phyloP scores from a whole-genome alignment of 768 basidiomycete genomes.

The Agaricus blazei region DNA sequence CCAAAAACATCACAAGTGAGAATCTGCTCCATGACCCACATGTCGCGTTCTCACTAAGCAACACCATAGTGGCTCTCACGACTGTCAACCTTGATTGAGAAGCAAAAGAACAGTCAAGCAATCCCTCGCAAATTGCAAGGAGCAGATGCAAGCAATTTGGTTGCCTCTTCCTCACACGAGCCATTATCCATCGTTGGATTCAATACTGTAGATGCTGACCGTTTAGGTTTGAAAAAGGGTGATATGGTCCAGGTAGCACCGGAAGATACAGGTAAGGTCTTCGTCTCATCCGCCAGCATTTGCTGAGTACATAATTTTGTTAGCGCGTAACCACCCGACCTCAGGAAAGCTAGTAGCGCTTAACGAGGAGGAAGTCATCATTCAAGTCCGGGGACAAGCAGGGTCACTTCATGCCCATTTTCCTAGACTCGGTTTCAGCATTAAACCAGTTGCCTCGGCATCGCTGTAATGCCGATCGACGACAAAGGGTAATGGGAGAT shows the following conservation, averaged over 20 bases:
- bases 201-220: constrained; percentile 35
- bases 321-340: constrained; percentile 38
- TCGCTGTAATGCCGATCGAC: constrained; percentile 11
- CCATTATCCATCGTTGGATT: constrained; percentile 39
- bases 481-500: not conserved
- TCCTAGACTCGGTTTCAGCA: constrained; percentile 38
- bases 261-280: constrained; percentile 39
- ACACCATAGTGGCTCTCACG: constrained; percentile 42
- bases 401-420: constrained; percentile 47
- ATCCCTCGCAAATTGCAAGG: constrained; percentile 28
- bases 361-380: constrained; percentile 40
- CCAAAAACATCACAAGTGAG: constrained; percentile 34
- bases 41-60: not conserved
- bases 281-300: too few species aligned
- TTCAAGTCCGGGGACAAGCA: constrained; percentile 38
- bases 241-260: constrained; percentile 38
- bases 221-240: constrained; percentile 33
- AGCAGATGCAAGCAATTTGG: constrained; percentile 35
- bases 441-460: constrained; percentile 14
- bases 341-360: constrained; percentile 46
- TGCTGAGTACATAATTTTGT: not conserved
- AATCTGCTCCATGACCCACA: not conserved
- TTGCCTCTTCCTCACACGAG: constrained; percentile 31
- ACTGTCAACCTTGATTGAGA: constrained; percentile 28
- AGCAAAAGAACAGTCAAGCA: constrained; percentile 21